Base-by-base conservation (phyloP, 495 filamentous ascomycete genomes). In the Aspergillus diversus region DNA sequence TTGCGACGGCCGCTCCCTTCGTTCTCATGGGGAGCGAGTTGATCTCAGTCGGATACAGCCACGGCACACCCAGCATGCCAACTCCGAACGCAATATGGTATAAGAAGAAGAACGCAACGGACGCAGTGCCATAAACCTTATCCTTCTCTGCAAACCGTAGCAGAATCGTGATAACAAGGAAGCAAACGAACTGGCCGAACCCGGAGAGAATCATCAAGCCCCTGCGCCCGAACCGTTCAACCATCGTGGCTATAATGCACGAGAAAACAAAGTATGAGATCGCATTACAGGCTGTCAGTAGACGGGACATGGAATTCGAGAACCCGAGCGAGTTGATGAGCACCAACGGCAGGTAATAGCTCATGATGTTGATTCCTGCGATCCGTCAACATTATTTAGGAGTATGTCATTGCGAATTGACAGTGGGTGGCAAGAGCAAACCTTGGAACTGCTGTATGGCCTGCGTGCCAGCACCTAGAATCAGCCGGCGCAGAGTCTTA, bases 11-110 rank as follows among this genome's bases (percentile, higher is more conserved):
- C 0, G 84, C 80, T 0, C 81, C 84, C 60, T 85, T 83, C 0
- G 81, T 82, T 0, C 86, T 74, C 79, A 84, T 84, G 9, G 72
- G 73, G n/a, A 87, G 77, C 13, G 77, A 77, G 64, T 86, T 87
- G 66, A 89, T 81, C 60, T 89, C 86, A 7, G 60, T 62, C 1
- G 52, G 52, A 16, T 62, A 62, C 13, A 62, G 60, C 71, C 71
- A 72, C 2, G 67, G 60, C 15, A 71, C 55, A 6, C 72, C 81
- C 33, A 80, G 81, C 74, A 77, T 77, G 17, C 80, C 81, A 53
- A 81, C 72, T 5, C 78, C 82, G 56, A 83, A 84, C 69, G 70
- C 78, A 46, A 80, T 72, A 59, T 81, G 81, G 63, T 79, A 83
- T 15, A 83, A 60, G 55, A 84, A 84, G 61, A 85, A 83, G 55